A percentile compares a stretch with the other conserved stretches of the same genome.
These are phyloP conservation scores for Lasiodiplodia gonubiensis DNA, from an alignment of 2,329 filamentous ascomycete species.

Conservation along the genomic window DNA sequence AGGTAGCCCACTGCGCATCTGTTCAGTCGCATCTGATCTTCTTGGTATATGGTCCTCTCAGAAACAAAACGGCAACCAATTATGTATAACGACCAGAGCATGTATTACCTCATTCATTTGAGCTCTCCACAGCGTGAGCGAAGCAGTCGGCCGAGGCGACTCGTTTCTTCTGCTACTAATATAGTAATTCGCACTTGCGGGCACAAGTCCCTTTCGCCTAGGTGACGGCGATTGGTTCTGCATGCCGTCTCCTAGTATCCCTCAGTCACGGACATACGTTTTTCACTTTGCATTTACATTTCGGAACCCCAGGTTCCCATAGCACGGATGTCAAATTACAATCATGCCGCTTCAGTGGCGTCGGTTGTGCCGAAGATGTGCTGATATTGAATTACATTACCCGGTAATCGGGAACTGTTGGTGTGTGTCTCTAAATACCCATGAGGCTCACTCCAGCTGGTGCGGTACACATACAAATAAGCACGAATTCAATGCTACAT, in stretches of 20 bases:
- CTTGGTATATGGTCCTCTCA: conserved; percentile 2
- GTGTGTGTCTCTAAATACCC: conserved; percentile 1
- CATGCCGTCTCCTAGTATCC: background rate
- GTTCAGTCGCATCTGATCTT: conserved; percentile 1
- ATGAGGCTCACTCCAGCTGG: conserved; percentile 22
- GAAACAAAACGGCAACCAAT: conserved; percentile 8
- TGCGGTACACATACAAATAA: conserved; percentile 27
- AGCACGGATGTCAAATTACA: conserved; percentile 99
- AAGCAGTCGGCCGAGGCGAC: background rate
- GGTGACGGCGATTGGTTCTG: background rate
- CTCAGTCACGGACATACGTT: background rate
- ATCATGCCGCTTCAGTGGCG: conserved; percentile 81
- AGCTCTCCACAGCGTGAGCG: background rate
- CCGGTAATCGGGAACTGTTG: conserved; percentile 32
- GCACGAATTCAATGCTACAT: background rate
- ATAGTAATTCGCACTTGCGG: background rate
- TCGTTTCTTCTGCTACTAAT: background rate
- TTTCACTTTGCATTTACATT: background rate
- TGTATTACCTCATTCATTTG: conserved; percentile 5
- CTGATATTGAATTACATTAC: conserved; percentile 65
- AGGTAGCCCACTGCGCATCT: conserved; percentile 5
- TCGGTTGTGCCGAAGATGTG: conserved; percentile 99
- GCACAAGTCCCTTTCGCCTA: no score
- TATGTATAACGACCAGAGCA: conserved; percentile 25
- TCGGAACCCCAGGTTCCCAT: conserved; percentile 14